Base-by-base conservation (phyloP, 352 stramenopile species). In the Phytophthora sp. region DNA sequence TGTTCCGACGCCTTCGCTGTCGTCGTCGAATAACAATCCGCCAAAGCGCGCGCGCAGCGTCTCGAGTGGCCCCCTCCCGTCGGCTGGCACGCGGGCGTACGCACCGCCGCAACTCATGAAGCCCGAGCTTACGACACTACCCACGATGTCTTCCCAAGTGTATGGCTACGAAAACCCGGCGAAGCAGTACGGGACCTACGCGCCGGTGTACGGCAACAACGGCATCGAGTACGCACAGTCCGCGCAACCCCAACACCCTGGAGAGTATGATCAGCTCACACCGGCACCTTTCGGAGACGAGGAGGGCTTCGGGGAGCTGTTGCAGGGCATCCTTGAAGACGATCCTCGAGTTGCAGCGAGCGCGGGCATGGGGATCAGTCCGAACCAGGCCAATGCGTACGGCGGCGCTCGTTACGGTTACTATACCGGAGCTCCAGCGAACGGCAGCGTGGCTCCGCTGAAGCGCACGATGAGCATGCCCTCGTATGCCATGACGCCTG, bases 321-420 rank as follows among this genome's bases (percentile, higher is more conserved):
- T 92, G 17, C 78, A 92, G 51, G 80, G 77, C 30, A 89, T 92
- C 61, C 66, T 89, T 1, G 82, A 92, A 43, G 82, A 92, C 48
- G 82, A 92, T 21, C 69, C 79, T 45, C 64, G 69, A 38, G 41
- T 76, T 57, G 39, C 41, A 51, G 23, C 51, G 17, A 37, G 44
- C 26, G 26, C 31, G 5, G 46, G 37, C 30, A 54, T 72, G 32
- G 41, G 44, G 23, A 49, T 74, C 30, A 53, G 46, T 66, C 43
- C 46, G 21, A 72, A 65, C 30, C 58, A 66, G 32, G 38, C 18
- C 20, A 52, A 51, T n/a, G 37, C 23, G 20, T 66, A 64, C 18
- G 46, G 50, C 39, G 42, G 42, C 5, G 42, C 46, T 11, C 63
- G 69, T 37, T 66, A 64, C 34, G 51, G 49, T 27, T 77, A 74